A percentile compares a stretch with the other conserved stretches of the same genome.
Evolutionary conservation across 352 stramenopile genomes (phyloP).

Genomic region (Globisporangium echinulatum): DNA sequence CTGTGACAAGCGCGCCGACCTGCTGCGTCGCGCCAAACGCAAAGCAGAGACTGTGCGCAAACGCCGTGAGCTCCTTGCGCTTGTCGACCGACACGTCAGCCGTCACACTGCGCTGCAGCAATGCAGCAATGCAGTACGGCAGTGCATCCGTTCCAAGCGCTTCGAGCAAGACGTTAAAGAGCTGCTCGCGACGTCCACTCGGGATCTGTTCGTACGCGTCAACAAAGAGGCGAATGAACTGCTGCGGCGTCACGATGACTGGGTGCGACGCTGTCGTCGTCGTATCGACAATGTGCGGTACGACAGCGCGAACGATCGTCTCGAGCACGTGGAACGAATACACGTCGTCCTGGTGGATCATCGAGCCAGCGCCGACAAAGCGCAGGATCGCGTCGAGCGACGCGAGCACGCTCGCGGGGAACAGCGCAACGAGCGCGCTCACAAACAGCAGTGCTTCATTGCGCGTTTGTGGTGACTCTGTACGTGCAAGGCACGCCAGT

Average conservation of each 20-base stretch:
- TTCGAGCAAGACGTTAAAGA: constrained; percentile 65
- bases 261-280: constrained; percentile 6
- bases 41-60: constrained; percentile 63
- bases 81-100: constrained; percentile 17
- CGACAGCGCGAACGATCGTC: constrained; percentile 74
- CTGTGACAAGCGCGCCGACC: constrained; percentile 47
- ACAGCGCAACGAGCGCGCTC: constrained; percentile 69
- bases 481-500: constrained; percentile 54
- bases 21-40: constrained; percentile 49
- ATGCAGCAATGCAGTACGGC: constrained; percentile 44
- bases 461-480: constrained; percentile 64
- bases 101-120: constrained; percentile 40
- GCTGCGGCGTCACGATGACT: constrained; percentile 45
- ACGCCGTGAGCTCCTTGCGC: constrained; percentile 47
- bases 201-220: constrained; percentile 67
- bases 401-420: constrained; percentile 58
- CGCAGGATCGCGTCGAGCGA: constrained; percentile 77
- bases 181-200: constrained; percentile 34
- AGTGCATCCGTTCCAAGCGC: constrained; percentile 44
- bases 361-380: constrained; percentile 40
- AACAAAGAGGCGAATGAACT: constrained; percentile 77
- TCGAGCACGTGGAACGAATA: constrained; percentile 87
- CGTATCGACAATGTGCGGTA: constrained; percentile 58
- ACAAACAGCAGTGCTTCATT: constrained; percentile 82
- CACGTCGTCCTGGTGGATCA: constrained; percentile 71